Conservation (phyloP, 2,329 filamentous ascomycete genomes). For the Ascocoryne sarcoides region DNA sequence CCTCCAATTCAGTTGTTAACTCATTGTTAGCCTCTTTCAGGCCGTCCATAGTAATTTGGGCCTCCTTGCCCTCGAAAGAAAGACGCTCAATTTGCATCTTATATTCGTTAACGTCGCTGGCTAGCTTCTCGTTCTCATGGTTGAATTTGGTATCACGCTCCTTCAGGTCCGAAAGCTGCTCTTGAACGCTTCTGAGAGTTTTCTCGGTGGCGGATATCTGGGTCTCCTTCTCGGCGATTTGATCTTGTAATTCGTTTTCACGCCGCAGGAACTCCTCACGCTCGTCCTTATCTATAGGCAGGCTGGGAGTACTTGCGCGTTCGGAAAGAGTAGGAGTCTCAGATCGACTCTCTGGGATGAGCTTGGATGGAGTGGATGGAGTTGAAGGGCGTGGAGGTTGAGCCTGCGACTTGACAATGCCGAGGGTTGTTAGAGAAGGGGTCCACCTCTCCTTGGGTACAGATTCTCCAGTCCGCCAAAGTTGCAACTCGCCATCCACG, state of each 20-base stretch:
- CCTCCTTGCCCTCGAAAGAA: conserved; percentile 93
- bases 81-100: conserved; percentile 96
- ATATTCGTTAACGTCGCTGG: conserved; percentile 79
- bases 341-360: conserved; percentile 48
- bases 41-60: conserved; percentile 93
- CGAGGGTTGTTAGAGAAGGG: conserved; percentile 49
- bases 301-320: conserved; percentile 74
- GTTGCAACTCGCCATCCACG: conserved; percentile 74
- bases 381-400: conserved; percentile 47
- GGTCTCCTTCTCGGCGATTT: conserved; percentile 86
- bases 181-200: conserved; percentile 70
- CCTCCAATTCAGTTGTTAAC: conserved; percentile 83
- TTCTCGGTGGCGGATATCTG: conserved; percentile 73
- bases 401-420: conserved; percentile 40
- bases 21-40: conserved; percentile 93
- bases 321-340: conserved; percentile 64
- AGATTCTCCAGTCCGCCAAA: conserved; percentile 80
- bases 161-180: conserved; percentile 77
- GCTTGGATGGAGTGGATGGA: conserved; percentile 52
- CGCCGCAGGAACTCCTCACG: conserved; percentile 89
- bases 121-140: conserved; percentile 84
- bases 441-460: conserved; percentile 90
- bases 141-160: conserved; percentile 75
- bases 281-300: conserved; percentile 91
- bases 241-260: conserved; percentile 95